Conservation (phyloP, 768 basidiomycete species). For the Paxillus rubicundulus region DNA sequence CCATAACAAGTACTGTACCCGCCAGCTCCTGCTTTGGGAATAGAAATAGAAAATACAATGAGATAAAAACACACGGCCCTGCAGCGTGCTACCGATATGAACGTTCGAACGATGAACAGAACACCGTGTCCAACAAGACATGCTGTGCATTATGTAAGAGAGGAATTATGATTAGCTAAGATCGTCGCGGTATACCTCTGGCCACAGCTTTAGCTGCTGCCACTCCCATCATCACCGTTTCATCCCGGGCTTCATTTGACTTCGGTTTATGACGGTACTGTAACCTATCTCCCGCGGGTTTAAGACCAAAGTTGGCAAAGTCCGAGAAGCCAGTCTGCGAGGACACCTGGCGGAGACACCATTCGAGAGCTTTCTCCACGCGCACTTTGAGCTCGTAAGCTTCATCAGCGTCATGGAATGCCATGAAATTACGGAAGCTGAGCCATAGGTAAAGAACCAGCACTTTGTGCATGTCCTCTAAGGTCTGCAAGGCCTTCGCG, state of each 20-base stretch:
- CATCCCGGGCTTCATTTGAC: constrained; percentile 7
- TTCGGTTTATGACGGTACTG: constrained; percentile 23
- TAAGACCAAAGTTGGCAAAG: background rate
- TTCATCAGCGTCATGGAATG: constrained; percentile 56
- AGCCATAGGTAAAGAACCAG: constrained; percentile 86
- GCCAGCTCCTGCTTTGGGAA: background rate
- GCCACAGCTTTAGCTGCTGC: constrained; percentile 20
- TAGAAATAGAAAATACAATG: background rate
- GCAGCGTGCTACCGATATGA: constrained; percentile 10
- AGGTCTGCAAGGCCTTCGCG: constrained; percentile 20
- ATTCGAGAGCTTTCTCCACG: constrained; percentile 67
- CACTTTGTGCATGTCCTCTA: constrained; percentile 79
- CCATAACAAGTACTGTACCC: background rate
- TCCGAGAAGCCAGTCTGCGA: constrained; percentile 1
- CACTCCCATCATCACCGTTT: constrained; percentile 16
- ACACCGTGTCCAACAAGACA: too few relatives aligned
- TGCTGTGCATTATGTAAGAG: background rate
- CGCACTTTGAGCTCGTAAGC: constrained; percentile 56
- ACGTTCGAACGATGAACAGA: background rate
- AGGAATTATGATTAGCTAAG: background rate
- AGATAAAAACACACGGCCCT: constrained; percentile 5
- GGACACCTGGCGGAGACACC: constrained; percentile 48
- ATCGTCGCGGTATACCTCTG: constrained; percentile 1
- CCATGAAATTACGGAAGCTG: constrained; percentile 61
- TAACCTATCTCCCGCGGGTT: constrained; percentile 3